Base-by-base conservation (phyloP, 257 asterid species). In the Lycium ferocissimum region DNA sequence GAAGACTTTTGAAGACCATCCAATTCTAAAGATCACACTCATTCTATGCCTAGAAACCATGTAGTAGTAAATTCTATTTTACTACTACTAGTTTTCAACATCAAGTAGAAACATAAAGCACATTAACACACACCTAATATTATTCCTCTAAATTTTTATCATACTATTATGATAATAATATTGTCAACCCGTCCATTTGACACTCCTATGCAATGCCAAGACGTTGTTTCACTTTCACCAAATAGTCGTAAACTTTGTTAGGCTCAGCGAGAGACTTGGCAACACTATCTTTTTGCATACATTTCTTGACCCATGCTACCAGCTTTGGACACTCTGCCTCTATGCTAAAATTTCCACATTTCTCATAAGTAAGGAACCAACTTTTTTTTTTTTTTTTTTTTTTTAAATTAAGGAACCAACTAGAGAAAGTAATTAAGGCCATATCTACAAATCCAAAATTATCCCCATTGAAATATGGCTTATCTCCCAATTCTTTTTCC, bases 391-490 rank as follows among this genome's bases (percentile, higher is more conserved):
- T n/a, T n/a, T n/a, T n/a, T n/a, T n/a, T n/a, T n/a, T n/a, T n/a
- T n/a, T n/a, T n/a, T n/a, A n/a, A n/a, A n/a, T n/a, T 65, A 4
- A 56, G 38, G 63, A 86, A 38, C 88, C 83, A 82, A 10, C 62
- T 17, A 38, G 49, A 72, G 53, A 7, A 73, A 18, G 88, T 49
- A 13, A 86, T 18, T 37, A 86, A 22, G 10, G 85, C 86, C 43
- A 75, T 20, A 35, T 86, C 88, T 43, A 83, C 54, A 76, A 35
- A 86, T 4, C 86, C 88, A 86, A 86, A 82, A n/a, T 0, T 15
- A 35, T 83, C 83, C 10, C 88, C 88, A 26, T 83, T 79, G 58
- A 81, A 86, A 47, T 82, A 86, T 10, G 72, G 54, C 33, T 82
- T 26, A 2, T 82, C 83, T 47, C 88, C 84, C 1, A 86, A 61